Base-by-base conservation (phyloP, 2,329 filamentous ascomycete genomes). In the Chrysosporium keratinophilum region DNA sequence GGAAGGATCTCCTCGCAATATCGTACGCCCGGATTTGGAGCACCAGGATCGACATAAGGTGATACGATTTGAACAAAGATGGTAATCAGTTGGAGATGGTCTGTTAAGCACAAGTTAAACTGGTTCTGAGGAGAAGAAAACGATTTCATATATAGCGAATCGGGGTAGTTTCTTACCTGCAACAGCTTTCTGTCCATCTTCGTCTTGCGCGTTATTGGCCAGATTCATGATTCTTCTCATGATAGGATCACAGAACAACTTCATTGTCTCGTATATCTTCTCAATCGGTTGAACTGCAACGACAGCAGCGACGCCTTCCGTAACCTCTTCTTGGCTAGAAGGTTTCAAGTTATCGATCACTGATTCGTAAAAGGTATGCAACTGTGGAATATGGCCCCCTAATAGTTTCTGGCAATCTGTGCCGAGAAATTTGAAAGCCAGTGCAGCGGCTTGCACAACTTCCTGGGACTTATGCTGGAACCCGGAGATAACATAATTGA, bases 371-470 rank as follows among this genome's bases (percentile, higher is more conserved):
- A 98, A 98, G 2, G 83, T 79, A 69, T 98, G 93, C 14, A 98
- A 77, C 63, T 95, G 88, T 7, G 83, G 70, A 35, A 95, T 87
- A 67, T 95, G 90, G 4, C 80, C 83, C 60, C 88, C 86, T 20
- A 98, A 78, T 35, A 95, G 77, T 64, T 88, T 82, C 61, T 86
- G 88, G 75, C 93, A 98, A 71, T 98, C 93, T 12, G 85, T 89
- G 65, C 94, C 97, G 71, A 98, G 90, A 74, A 93, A 98, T 64
- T 94, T 95, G 74, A 98, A 90, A 1, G 93, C 86, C 69, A 97
- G 81, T 5, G 93, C 93, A 15, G 93, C 88, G 17, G 91, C 93
- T 58, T 90, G 83, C 39, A 95, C 80, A 53, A 98, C 90, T 65
- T 98, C 94, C 63, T 85, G 87, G 0, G 90, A 95, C 41, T 83